Conservation (phyloP, 2,329 filamentous ascomycete genomes). For the Lizonia empirigonia region DNA sequence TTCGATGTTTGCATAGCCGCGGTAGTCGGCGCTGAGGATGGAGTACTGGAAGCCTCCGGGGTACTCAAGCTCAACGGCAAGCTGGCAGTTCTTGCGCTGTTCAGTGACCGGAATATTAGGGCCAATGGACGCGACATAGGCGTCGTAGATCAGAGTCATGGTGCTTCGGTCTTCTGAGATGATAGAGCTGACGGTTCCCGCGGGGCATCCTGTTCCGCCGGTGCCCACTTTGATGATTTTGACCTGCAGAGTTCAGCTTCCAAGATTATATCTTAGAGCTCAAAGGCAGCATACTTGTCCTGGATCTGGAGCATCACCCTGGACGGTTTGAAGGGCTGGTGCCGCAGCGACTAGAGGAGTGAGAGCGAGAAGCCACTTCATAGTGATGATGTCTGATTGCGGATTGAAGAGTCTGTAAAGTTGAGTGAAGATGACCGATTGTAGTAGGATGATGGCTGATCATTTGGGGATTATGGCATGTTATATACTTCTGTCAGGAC, state of each 20-base stretch:
- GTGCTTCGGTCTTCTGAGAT: slow-evolving; percentile 53
- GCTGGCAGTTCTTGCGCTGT: slow-evolving; percentile 60
- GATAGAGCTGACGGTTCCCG: slow-evolving; percentile 51
- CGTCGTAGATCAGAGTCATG: slow-evolving; percentile 60
- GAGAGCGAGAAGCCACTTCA: slow-evolving; percentile 48
- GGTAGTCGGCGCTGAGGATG: slow-evolving; percentile 59
- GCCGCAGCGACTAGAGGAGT: slow-evolving; percentile 41
- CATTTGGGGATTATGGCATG: slow-evolving; percentile 27
- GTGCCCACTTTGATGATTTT: slow-evolving; percentile 53
- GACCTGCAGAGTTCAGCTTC: slow-evolving; percentile 40
- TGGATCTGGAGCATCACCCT: slow-evolving; percentile 36
- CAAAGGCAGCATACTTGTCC: slow-evolving; percentile 29
- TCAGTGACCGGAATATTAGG: slow-evolving; percentile 51
- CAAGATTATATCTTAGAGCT: neutral
- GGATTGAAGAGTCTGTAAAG: slow-evolving; percentile 21
- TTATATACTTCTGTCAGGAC: slow-evolving; percentile 42
- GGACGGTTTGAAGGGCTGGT: slow-evolving; percentile 19
- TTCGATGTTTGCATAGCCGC: slow-evolving; percentile 57
- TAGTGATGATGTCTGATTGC: slow-evolving; percentile 33
- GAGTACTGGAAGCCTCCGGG: slow-evolving; percentile 61
- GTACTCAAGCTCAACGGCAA: slow-evolving; percentile 59
- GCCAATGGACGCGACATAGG: slow-evolving; percentile 58
- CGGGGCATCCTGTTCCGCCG: slow-evolving; percentile 57
- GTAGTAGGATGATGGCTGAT: slow-evolving; percentile 37
- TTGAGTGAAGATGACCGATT: slow-evolving; percentile 18